Conservation (phyloP, 176 grass and related monocot species). For the Luzula sylvatica region DNA sequence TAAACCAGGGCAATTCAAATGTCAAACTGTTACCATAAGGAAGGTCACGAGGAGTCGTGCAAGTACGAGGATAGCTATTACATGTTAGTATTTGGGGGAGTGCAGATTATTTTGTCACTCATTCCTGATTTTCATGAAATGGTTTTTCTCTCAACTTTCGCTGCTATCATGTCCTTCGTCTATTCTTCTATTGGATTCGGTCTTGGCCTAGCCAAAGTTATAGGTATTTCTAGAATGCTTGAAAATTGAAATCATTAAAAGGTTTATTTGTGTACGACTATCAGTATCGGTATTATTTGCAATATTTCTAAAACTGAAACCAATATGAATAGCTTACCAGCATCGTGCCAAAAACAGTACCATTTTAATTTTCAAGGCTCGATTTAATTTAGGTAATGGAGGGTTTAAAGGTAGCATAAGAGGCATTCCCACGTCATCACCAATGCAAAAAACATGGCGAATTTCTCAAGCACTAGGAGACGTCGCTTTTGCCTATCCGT, state of each 20-base stretch:
- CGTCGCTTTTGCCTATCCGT: constrained; percentile 82
- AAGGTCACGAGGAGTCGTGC: constrained; percentile 45
- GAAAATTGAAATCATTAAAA: too few relatives aligned
- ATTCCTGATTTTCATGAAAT: constrained; percentile 73
- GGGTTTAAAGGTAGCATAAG: constrained; percentile 38
- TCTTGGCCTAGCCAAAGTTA: constrained; percentile 72
- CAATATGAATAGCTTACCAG: neutral
- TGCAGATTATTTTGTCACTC: constrained; percentile 52
- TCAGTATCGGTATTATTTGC: neutral
- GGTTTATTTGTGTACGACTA: too few relatives aligned
- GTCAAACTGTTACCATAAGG: constrained; percentile 56
- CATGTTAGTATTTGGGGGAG: constrained; percentile 57
- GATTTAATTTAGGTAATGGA: constrained; percentile 47
- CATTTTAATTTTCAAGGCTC: neutral
- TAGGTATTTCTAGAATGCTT: too few relatives aligned
- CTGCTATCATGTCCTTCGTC: constrained; percentile 72
- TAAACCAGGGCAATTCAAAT: constrained; percentile 63
- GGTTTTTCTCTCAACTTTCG: constrained; percentile 60
- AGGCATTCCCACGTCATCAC: constrained; percentile 30
- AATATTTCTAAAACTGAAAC: too few relatives aligned
- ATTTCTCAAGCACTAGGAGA: constrained; percentile 79
- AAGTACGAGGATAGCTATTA: constrained; percentile 39
- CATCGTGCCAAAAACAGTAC: too few relatives aligned
- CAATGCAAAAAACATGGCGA: constrained; percentile 58
- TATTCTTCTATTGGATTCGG: constrained; percentile 60